phyloP scores from a whole-genome alignment of 345 rosid species.

The Eucalyptus paniculata region DNA sequence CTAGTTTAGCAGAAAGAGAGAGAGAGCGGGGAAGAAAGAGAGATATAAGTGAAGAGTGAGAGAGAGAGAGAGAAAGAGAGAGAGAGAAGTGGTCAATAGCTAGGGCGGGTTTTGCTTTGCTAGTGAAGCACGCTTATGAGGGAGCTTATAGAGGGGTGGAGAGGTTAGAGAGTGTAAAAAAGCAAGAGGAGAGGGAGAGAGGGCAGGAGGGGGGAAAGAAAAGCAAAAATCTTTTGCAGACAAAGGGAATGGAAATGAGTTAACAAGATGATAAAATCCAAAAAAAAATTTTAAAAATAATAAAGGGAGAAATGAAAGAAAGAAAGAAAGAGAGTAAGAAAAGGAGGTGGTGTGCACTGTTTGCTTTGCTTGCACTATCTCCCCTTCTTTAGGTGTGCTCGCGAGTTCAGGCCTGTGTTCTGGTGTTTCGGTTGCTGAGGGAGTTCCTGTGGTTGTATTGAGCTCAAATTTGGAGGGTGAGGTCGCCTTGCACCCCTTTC shows the following conservation, averaged over 20 bases:
- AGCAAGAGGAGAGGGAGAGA: neutral
- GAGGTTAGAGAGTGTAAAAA: neutral
- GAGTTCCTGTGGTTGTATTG: no score
- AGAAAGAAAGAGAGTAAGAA: neutral
- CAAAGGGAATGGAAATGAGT: conserved; percentile 4
- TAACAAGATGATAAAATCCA: neutral
- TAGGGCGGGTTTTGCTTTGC: neutral
- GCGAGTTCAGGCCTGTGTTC: no score
- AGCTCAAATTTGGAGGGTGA: no score
- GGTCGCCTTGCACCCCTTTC: no score
- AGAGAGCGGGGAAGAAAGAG: neutral
- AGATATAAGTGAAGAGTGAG: neutral
- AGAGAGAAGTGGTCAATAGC: neutral
- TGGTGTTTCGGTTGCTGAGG: no score
- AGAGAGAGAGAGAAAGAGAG: neutral
- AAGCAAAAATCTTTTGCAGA: neutral
- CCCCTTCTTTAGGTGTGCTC: no score
- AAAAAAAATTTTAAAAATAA: neutral
- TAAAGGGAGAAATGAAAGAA: neutral
- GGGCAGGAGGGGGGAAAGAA: neutral
- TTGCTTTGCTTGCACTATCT: conserved; percentile 83
- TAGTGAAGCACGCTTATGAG: neutral
- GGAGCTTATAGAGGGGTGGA: neutral
- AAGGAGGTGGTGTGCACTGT: conserved; percentile 7
- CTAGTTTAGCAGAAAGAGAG: neutral